Evolutionary conservation across 225 moss, liverwort and hornwort genomes (phyloP).

Genomic region (Straminergon stramineum): DNA sequence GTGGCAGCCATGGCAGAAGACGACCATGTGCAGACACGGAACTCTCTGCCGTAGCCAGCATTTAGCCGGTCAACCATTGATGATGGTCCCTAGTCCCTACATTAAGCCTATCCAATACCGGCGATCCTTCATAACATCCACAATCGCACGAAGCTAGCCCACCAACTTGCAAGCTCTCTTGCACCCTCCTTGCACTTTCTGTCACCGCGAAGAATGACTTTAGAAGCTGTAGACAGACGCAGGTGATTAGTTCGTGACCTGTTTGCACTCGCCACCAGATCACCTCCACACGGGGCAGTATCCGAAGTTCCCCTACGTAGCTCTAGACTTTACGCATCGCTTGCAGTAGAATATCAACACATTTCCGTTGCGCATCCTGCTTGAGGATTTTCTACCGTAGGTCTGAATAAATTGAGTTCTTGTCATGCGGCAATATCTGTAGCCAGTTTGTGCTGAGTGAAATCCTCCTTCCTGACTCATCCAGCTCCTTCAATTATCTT

Average conservation of each 20-base stretch:
- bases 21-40: constrained; percentile 22
- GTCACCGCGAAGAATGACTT: not conserved
- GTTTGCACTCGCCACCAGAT: not conserved
- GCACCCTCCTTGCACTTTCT: not conserved
- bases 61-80: constrained; percentile 9
- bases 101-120: not conserved
- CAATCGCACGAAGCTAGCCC: not conserved
- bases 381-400: not conserved
- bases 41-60: not conserved
- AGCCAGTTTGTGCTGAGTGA: not conserved
- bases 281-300: not conserved
- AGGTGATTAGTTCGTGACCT: not conserved
- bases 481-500: not conserved
- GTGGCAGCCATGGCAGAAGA: constrained; percentile 26
- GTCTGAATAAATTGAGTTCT: not conserved
- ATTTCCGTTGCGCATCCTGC: not conserved
- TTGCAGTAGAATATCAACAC: not conserved
- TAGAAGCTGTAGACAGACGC: not conserved
- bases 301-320: not conserved
- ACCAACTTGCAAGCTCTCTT: not conserved
- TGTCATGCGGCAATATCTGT: not conserved
- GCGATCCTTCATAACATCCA: not conserved
- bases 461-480: not conserved
- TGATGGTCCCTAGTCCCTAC: not conserved
- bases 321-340: not conserved